Base-by-base conservation (phyloP, 768 basidiomycete species). In the Hericium alpestre region DNA sequence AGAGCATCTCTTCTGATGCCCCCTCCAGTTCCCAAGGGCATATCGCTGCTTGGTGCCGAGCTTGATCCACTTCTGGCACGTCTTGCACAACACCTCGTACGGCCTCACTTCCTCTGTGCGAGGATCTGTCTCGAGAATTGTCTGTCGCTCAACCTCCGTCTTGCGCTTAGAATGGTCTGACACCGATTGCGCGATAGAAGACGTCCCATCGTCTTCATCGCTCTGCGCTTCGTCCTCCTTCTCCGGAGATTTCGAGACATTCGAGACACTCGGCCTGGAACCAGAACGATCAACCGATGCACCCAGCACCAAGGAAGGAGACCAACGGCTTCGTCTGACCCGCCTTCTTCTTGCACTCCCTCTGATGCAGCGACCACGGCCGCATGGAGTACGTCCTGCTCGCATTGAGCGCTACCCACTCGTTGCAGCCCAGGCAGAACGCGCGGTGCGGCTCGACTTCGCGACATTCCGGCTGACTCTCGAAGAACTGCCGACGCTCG, bases 401-500 rank as follows among this genome's bases (percentile, higher is more conserved):
- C n/a, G 73, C 71, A 53, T 82, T 80, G 18, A 88, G 74, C 41
- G 74, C 73, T 16, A 87, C 75, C 68, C 75, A 75, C 58, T 78
- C 77, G 41, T 77, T 69, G 65, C 86, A 88, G 38, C 78, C 71
- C 18, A 69, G 76, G 63, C 86, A 88, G 54, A 75, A 73, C n/a
- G 76, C 82, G 9, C 76, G 74, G 67, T 80, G 76, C 1, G 79
- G 74, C 57, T 84, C 83, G 49, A 84, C 67, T 27, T 74, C 73
- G 27, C 75, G 75, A 58, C 83, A 82, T 51, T 80, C 75, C 5
- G 81, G 71, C 61, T 87, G 79, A 58, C 82, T 80, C 59, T 78
- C 76, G 66, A 84, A 81, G 66, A 82, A 83, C 63, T 81, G 74
- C 39, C 80, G 75, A 27, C 86, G 80, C 61, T 86, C 83, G 8